Evolutionary conservation across 2,329 filamentous ascomycete species (phyloP).

Genomic region (Penicillium hordei): DNA sequence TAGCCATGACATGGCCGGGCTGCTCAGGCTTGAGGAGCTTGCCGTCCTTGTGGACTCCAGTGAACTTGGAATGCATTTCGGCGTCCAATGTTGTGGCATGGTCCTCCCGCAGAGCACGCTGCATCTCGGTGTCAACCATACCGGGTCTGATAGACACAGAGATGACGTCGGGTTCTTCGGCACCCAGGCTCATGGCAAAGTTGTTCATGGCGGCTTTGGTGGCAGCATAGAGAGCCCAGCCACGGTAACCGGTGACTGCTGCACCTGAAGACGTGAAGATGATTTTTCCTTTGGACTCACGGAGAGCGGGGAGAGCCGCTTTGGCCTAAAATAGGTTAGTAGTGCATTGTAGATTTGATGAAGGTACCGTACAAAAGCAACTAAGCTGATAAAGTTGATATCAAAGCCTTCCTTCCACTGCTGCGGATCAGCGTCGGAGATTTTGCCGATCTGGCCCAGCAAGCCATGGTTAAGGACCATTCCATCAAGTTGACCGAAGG

Average conservation of each 20-base stretch:
- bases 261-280: conserved; percentile 41
- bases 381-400: conserved; percentile 80
- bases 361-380: conserved; percentile 65
- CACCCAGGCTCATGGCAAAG: conserved; percentile 30
- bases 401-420: conserved; percentile 78
- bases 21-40: conserved; percentile 76
- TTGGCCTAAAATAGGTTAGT: conserved; percentile 24
- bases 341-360: background rate
- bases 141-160: conserved; percentile 35
- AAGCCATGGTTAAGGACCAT: conserved; percentile 86
- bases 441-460: conserved; percentile 69
- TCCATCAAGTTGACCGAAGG: conserved; percentile 74
- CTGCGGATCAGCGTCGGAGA: conserved; percentile 66
- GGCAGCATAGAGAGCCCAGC: conserved; percentile 40
- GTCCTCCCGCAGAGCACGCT: conserved; percentile 68
- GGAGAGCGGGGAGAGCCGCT: conserved; percentile 34
- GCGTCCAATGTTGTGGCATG: conserved; percentile 63
- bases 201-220: conserved; percentile 41
- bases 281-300: conserved; percentile 36
- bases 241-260: conserved; percentile 31
- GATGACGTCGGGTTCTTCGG: conserved; percentile 30
- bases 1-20: conserved; percentile 82
- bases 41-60: conserved; percentile 67
- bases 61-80: conserved; percentile 64
- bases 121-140: conserved; percentile 40